phyloP scores from a whole-genome alignment of 441 rosid species.

The Populus hybrid region DNA sequence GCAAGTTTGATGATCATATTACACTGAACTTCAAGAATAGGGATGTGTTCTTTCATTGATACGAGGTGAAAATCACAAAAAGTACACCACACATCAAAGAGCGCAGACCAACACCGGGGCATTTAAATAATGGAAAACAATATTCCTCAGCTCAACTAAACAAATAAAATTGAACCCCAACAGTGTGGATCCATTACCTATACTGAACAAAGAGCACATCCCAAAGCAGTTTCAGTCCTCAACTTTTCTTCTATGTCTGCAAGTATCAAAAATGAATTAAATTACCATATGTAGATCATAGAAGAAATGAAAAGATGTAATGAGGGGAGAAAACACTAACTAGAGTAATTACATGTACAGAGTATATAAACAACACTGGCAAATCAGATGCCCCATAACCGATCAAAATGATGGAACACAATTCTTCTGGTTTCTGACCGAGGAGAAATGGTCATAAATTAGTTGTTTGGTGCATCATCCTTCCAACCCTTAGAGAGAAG shows the following conservation, averaged over 20 bases:
- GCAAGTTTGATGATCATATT: neutral
- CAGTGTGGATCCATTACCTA: constrained; percentile 30
- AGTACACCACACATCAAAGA: neutral
- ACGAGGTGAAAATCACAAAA: neutral
- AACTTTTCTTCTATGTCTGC: constrained; percentile 45
- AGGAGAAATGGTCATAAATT: constrained; percentile 29
- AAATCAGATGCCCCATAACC: constrained; percentile 22
- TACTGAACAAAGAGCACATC: constrained; percentile 29
- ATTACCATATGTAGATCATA: neutral
- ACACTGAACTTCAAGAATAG: neutral
- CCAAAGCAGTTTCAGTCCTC: constrained; percentile 30
- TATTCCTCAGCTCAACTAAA: constrained; percentile 18
- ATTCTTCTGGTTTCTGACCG: constrained; percentile 13
- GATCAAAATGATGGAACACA: constrained; percentile 14
- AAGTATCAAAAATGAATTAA: constrained; percentile 5
- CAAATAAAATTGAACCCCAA: constrained; percentile 26
- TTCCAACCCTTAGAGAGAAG: constrained; percentile 96
- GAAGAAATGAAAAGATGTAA: neutral
- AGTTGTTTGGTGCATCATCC: constrained; percentile 64
- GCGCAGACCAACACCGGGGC: neutral
- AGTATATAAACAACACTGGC: constrained; percentile 33
- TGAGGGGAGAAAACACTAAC: neutral
- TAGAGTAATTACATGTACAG: constrained; percentile 48
- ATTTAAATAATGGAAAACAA: no score
- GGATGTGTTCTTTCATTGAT: neutral